Conservation (phyloP, 179 eudicot genomes). For the Vitellaria paradoxa region DNA sequence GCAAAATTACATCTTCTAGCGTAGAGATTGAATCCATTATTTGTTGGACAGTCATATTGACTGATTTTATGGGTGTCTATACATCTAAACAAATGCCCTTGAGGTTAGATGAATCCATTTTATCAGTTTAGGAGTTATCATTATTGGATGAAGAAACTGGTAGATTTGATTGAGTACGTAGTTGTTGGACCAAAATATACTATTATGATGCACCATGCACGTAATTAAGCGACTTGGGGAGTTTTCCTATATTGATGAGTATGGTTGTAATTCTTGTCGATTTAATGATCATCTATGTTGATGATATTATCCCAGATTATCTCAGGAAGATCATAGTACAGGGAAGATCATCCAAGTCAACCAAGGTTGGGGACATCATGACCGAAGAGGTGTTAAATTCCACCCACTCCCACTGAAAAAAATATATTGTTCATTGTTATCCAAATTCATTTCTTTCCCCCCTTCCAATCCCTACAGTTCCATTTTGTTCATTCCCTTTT, state of each 20-base stretch:
- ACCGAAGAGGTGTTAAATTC: constrained; percentile 75
- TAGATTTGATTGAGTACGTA: neutral
- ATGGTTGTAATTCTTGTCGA: neutral
- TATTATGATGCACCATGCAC: neutral
- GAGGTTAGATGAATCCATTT: neutral
- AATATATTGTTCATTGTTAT: neutral
- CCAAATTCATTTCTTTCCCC: neutral
- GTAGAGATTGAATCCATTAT: neutral
- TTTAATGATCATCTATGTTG: neutral
- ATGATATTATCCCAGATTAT: constrained; percentile 58
- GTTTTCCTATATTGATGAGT: neutral
- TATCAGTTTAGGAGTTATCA: neutral
- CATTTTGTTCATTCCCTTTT: neutral
- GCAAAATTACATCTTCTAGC: neutral
- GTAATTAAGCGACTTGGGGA: neutral
- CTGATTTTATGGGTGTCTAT: neutral
- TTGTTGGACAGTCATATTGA: neutral
- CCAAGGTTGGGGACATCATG: constrained; percentile 99
- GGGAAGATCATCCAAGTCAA: constrained; percentile 97
- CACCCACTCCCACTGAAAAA: no score
- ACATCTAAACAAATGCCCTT: neutral
- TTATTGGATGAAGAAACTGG: neutral
- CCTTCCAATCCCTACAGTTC: neutral
- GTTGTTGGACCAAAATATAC: constrained; percentile 5
- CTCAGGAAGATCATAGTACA: constrained; percentile 97